Conservation (phyloP, 495 filamentous ascomycete genomes). For the Barbatosphaeria neglecta region DNA sequence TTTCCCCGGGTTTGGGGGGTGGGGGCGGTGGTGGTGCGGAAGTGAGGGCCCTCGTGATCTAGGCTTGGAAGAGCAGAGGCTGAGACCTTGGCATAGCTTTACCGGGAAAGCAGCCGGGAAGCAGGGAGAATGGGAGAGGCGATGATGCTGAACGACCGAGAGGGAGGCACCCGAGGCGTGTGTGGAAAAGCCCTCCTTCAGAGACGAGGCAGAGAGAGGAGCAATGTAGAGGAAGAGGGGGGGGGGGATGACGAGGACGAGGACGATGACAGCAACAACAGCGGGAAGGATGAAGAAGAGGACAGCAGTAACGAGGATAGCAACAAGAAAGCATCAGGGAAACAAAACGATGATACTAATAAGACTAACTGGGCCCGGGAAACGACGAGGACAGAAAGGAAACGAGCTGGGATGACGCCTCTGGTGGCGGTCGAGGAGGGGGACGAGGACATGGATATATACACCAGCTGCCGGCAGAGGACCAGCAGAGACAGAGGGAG, state of each 20-base stretch:
- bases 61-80: neutral
- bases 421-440: neutral
- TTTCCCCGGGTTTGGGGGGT: neutral
- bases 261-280: neutral
- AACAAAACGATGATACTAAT: neutral
- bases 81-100: neutral
- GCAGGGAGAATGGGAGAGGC: neutral
- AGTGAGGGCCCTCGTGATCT: neutral
- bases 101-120: neutral
- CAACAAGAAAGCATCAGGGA: neutral
- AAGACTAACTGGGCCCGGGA: neutral
- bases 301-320: neutral
- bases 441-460: neutral
- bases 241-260: no score
- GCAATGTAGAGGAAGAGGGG: neutral
- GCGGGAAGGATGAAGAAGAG: neutral
- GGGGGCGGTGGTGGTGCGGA: neutral
- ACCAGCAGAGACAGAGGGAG: no score
- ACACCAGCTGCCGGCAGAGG: neutral
- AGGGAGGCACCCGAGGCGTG: neutral
- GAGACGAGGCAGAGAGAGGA: neutral
- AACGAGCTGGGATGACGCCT: neutral
- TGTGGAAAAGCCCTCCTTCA: neutral
- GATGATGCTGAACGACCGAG: neutral
- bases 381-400: neutral